phyloP scores from a whole-genome alignment of 257 asterid species.

The Misopates orontium region DNA sequence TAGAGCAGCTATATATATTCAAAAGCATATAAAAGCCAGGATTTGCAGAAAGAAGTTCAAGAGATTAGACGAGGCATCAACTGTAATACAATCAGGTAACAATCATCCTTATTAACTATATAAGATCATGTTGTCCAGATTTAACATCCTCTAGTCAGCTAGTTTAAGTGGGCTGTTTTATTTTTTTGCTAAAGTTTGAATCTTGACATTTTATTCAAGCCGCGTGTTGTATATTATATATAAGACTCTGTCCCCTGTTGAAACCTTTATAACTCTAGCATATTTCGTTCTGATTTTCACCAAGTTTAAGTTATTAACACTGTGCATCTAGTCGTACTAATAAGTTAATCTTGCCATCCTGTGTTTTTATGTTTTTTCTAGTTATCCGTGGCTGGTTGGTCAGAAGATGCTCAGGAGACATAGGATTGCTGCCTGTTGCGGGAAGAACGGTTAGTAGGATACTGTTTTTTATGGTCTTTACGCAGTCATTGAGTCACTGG shows the following conservation, averaged over 20 bases:
- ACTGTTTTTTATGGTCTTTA: neutral
- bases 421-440: constrained; percentile 78
- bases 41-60: constrained; percentile 44
- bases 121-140: constrained; percentile 8
- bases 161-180: constrained; percentile 2
- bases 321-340: constrained; percentile 15
- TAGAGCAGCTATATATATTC: constrained; percentile 81
- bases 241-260: neutral
- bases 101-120: constrained; percentile 4
- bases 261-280: constrained; percentile 2
- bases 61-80: constrained; percentile 57
- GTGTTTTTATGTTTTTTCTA: constrained; percentile 35
- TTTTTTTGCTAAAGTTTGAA: neutral
- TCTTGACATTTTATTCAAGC: neutral
- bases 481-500: neutral
- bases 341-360: constrained; percentile 4
- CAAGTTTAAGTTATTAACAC: neutral
- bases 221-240: too few relatives aligned
- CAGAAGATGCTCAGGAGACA: constrained; percentile 87
- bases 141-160: constrained; percentile 13
- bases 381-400: constrained; percentile 99
- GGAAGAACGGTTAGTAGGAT: constrained; percentile 62
- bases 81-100: constrained; percentile 82
- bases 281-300: neutral
- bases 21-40: constrained; percentile 68